Evolutionary conservation across 768 basidiomycete genomes (phyloP).

Genomic region (Solioccasus polychromus): DNA sequence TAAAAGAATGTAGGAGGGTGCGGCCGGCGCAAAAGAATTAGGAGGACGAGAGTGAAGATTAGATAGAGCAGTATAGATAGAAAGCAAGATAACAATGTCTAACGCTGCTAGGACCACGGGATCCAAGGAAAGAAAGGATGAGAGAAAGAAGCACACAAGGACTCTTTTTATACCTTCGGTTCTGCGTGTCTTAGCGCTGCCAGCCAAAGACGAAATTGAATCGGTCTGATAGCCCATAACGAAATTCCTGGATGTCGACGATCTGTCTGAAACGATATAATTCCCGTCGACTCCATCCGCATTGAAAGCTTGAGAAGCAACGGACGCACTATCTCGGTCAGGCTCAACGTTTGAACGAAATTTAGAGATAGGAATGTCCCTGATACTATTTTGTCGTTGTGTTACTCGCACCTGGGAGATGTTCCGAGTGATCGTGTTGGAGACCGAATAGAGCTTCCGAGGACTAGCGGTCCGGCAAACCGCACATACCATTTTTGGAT

Average conservation of each 20-base stretch:
- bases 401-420: no score
- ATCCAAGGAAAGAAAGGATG: slow-evolving; percentile 40
- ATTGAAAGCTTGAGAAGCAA: no score
- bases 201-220: slow-evolving; percentile 16
- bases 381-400: no score
- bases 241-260: background rate
- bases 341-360: no score
- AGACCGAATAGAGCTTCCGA: no score
- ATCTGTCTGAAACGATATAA: no score
- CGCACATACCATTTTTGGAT: no score
- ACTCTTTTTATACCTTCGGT: slow-evolving; percentile 19
- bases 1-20: slow-evolving; percentile 18
- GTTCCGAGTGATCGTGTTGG: no score
- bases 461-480: no score
- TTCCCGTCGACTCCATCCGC: no score
- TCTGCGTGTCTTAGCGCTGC: slow-evolving; percentile 16
- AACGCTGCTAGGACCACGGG: slow-evolving; percentile 46
- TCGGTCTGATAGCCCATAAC: slow-evolving; percentile 8
- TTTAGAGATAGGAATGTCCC: no score
- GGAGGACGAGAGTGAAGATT: background rate
- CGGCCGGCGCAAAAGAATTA: slow-evolving; percentile 24
- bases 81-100: slow-evolving; percentile 14
- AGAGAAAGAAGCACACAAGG: slow-evolving; percentile 25
- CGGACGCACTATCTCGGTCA: no score
- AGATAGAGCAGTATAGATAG: slow-evolving; percentile 13